Conservation (phyloP, 2,329 filamentous ascomycete genomes). For the Colletotrichum gloeosporioides region DNA sequence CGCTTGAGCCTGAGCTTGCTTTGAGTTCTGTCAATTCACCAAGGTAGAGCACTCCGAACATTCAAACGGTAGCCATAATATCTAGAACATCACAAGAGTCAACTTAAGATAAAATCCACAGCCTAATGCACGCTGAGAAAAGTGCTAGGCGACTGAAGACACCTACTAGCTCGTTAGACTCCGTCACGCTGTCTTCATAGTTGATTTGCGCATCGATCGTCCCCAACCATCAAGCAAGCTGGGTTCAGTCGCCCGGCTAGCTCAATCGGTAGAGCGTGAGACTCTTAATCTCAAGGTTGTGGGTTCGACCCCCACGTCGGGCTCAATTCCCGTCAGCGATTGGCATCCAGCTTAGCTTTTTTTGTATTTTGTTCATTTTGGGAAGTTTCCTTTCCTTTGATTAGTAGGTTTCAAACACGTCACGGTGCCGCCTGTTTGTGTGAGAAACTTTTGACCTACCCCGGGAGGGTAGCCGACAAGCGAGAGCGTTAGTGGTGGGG, state of each 20-base stretch:
- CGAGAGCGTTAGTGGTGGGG: neutral
- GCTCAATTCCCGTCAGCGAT: constrained; percentile 16
- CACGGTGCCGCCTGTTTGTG: neutral
- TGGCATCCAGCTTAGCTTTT: neutral
- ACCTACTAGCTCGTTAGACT: neutral
- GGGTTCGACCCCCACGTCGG: constrained; percentile 49
- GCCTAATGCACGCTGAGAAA: neutral
- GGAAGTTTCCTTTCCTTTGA: neutral
- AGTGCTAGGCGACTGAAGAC: neutral
- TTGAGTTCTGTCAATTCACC: neutral
- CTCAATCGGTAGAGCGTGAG: constrained; percentile 78
- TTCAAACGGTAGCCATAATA: neutral
- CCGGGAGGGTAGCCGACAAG: neutral
- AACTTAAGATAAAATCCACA: neutral
- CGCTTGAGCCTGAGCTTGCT: neutral
- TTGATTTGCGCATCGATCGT: fast-evolving
- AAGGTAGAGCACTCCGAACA: neutral
- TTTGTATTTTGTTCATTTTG: neutral
- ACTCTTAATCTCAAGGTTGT: constrained; percentile 70
- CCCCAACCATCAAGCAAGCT: neutral
- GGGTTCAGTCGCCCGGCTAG: constrained; percentile 54
- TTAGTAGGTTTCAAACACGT: neutral
- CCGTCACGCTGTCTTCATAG: neutral
- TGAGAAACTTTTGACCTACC: neutral
- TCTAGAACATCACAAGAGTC: neutral